Evolutionary conservation across 805 yeast genomes (phyloP), one percentile per base, ranked within the genome.

Genomic region (Millerozyma miso): DNA sequence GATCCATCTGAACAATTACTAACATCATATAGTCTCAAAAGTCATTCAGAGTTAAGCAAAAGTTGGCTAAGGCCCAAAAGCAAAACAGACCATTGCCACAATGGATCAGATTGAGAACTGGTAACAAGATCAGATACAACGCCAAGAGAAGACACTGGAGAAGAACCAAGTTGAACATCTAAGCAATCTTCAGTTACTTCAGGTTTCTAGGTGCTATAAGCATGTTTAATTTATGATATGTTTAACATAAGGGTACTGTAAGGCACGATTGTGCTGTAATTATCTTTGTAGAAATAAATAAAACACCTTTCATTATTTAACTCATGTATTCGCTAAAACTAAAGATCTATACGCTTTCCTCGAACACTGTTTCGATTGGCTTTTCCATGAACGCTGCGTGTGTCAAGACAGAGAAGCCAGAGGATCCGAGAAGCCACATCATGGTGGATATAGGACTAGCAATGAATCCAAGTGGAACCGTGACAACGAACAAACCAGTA

Each of bases 131-230:
- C 81, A 88, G 95, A 83, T 88, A 88, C 87, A 91, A 91, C 80
- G 95, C 96, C 73, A 93, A 93, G 89, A 89, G 98, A 88, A 86
- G 98, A 84, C 96, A 93, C 93, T 91, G 99, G 99, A 91, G 97
- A 87, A 88, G 98, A 86, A 91, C 97, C 69, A 91, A 91, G 95
- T 83, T 91, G 79, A 81, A 83, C 83, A 75, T 91, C 83, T 91
- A 90, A 87, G 63, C 48, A 37, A 40, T 23, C 16, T 41, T 23
- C 32, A 33, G 31, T 32, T 41, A 12, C 31, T 20, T 34, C 33
- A 19, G 20, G 31, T 34, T 35, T 26, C 29, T 37, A 17, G 29
- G 10, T 23, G 35, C 37, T n/a, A 37, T 31, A 38, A 42, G 48
- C 48, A 45, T 42, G 48, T 45, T 42, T 42, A 45, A 45, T 42